Base-by-base conservation (phyloP, 176 grass and related monocot species). In the Bothriochloa decipiens region DNA sequence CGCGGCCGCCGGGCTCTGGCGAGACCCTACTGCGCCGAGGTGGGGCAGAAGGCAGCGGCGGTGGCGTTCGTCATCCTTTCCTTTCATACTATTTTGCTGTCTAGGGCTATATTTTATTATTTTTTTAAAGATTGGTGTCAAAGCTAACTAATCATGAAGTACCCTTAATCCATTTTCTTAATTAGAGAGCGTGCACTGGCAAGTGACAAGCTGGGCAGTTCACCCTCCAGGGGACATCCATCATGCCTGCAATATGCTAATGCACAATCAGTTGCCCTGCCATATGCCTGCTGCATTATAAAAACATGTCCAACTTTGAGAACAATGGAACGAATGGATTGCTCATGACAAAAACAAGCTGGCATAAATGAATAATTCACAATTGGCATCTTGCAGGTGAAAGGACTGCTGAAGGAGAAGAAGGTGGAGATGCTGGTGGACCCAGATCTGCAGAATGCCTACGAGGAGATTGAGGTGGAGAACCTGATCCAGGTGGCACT, bases 401-500 rank as follows among this genome's bases (percentile, higher is more conserved):
- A 92, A 89, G 87, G 82, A 65, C 52, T 89, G 62, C 65, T 89
- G 27, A 89, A 92, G 62, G 90, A 92, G 79, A 83, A 83, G 62
- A 88, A 62, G 68, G 84, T 89, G 5, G 90, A 89, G 80, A 86
- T 92, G 90, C 69, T 92, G 80, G 87, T 89, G 67, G 90, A 92
- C 74, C 90, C 83, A 27, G 87, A 92, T 77, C 70, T 92, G 65
- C 77, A 87, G 71, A 58, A 45, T 29, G 81, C 76, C 68, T 94
- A 88, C 4, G 74, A 86, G 68, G 92, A 94, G 80, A 27, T 32
- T 1, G 83, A 94, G 92, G 89, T 94, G 74, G 92, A 94, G 70
- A 91, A 87, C 5, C 84, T 94, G 69, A 91, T 94, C 68, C 92
- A 94, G 89, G 86, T 94, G 46, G 92, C 89, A 11, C 83, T 94